Evolutionary conservation across 208 protist genomes (phyloP).

Genomic region (Acanthamoeba healyi): DNA sequence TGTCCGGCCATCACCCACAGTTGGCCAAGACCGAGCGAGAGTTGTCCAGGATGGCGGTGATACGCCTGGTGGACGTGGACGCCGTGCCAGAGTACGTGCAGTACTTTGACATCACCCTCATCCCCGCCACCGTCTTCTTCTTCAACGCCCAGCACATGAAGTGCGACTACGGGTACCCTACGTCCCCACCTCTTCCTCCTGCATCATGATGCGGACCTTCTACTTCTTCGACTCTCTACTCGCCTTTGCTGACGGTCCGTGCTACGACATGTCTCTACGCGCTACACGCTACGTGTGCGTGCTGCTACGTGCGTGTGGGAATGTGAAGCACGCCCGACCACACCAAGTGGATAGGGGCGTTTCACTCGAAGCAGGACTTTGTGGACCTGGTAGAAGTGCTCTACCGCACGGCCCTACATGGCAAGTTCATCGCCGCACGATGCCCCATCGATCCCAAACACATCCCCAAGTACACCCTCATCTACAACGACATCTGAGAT

Average conservation of each 20-base stretch:
- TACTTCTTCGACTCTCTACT: no score
- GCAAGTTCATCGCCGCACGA: constrained; percentile 78
- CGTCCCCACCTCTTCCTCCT: not conserved
- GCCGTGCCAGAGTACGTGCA: constrained; percentile 78
- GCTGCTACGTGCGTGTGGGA: no score
- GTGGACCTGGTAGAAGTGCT: constrained; percentile 86
- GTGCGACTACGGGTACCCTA: constrained; percentile 83
- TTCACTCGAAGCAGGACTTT: constrained; percentile 84
- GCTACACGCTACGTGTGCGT: not conserved
- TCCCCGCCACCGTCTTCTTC: constrained; percentile 85
- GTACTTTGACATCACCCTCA: constrained; percentile 86
- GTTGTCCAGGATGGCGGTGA: constrained; percentile 83
- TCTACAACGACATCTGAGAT: constrained; percentile 79
- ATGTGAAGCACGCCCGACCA: constrained; percentile 80
- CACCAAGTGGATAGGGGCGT: constrained; percentile 86
- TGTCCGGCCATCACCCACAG: no score
- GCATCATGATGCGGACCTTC: not conserved
- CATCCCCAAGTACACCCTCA: constrained; percentile 78
- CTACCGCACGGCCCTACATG: constrained; percentile 75
- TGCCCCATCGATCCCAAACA: constrained; percentile 74
- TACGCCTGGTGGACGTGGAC: constrained; percentile 73
- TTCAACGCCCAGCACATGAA: constrained; percentile 87
- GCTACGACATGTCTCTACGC: not conserved
- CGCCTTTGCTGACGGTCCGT: no score
- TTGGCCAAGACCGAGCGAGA: constrained; percentile 79